Evolutionary conservation across 768 basidiomycete species (phyloP).

Genomic region (Calocera viscosa): DNA sequence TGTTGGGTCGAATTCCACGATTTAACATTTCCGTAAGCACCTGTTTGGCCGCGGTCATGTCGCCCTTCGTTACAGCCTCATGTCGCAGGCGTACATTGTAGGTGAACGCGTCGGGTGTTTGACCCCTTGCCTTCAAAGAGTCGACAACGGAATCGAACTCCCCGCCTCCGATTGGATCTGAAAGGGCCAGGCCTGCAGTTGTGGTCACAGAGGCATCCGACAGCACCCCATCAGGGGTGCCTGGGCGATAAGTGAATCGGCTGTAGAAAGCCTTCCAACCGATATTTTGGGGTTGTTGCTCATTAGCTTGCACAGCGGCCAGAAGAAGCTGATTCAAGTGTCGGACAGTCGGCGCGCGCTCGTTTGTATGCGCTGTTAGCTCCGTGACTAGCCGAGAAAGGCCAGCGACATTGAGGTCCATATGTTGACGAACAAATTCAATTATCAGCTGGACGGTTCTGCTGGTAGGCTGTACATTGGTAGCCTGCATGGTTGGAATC

Average conservation of each 20-base stretch:
- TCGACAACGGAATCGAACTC: neutral
- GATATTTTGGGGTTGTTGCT: neutral
- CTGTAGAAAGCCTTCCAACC: slow-evolving; percentile 5
- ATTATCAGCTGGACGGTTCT: neutral
- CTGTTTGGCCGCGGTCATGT: slow-evolving; percentile 40
- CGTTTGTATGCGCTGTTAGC: neutral
- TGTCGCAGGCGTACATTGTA: slow-evolving; percentile 51
- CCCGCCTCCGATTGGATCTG: neutral
- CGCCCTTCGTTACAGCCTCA: slow-evolving; percentile 42
- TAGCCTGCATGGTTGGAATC: slow-evolving; percentile 29
- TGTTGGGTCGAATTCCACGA: slow-evolving; percentile 58
- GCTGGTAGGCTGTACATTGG: neutral
- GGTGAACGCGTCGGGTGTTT: slow-evolving; percentile 34
- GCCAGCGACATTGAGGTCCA: neutral
- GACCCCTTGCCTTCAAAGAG: neutral
- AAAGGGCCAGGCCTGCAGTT: neutral
- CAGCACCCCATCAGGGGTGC: neutral
- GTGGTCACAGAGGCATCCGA: neutral
- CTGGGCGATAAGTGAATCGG: slow-evolving; percentile 6
- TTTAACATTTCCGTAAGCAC: slow-evolving; percentile 48
- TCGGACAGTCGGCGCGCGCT: neutral
- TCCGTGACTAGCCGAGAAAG: neutral
- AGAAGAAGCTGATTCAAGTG: neutral
- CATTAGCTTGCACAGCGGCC: neutral
- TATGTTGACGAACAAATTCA: neutral